Percentiles rank a stretch among this genome's conserved stretches.
Conservation (phyloP, 2,329 filamentous ascomycete genomes). For the Colletotrichum musae region DNA sequence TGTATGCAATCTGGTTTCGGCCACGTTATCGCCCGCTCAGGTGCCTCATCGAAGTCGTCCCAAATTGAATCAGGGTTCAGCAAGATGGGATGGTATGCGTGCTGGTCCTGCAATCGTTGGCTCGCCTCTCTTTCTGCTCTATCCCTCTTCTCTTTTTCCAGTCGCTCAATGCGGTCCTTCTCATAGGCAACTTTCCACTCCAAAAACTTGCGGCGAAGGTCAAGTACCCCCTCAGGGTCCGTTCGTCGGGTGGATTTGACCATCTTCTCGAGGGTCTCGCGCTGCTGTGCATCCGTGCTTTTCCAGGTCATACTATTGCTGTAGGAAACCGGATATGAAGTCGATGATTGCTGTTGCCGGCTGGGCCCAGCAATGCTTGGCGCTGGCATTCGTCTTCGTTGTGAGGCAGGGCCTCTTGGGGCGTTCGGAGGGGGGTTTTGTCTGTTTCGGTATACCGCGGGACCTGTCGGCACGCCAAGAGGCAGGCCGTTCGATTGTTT, state of each 20-base stretch:
- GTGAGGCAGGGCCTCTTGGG: slow-evolving; percentile 38
- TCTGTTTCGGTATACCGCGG: slow-evolving; percentile 1
- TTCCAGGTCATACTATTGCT: slow-evolving; percentile 57
- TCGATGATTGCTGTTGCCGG: background rate
- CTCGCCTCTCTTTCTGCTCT: too few species aligned
- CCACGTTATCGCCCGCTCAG: too few species aligned
- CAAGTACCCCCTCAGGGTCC: slow-evolving; percentile 54
- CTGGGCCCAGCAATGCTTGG: too few species aligned
- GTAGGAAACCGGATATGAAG: slow-evolving; percentile 49
- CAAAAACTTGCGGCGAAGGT: slow-evolving; percentile 47
- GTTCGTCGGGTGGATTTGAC: slow-evolving; percentile 53
- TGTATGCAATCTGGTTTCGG: too few species aligned
- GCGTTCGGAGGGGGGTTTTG: slow-evolving; percentile 41
- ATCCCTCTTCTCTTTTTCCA: too few species aligned
- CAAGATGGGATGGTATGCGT: too few species aligned
- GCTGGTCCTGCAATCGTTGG: too few species aligned
- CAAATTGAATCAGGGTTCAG: too few species aligned
- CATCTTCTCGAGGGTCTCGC: slow-evolving; percentile 53
- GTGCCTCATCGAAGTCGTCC: too few species aligned
- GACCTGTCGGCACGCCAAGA: slow-evolving; percentile 7
- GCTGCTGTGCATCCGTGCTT: slow-evolving; percentile 52
- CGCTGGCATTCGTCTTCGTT: background rate
- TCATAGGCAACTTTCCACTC: too few species aligned
- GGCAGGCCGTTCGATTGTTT: background rate
- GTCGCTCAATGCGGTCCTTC: too few species aligned